Percentiles rank a stretch among this genome's conserved stretches.
Conservation (phyloP, 2,329 filamentous ascomycete genomes). For the Aotearoamyces nothofagi region DNA sequence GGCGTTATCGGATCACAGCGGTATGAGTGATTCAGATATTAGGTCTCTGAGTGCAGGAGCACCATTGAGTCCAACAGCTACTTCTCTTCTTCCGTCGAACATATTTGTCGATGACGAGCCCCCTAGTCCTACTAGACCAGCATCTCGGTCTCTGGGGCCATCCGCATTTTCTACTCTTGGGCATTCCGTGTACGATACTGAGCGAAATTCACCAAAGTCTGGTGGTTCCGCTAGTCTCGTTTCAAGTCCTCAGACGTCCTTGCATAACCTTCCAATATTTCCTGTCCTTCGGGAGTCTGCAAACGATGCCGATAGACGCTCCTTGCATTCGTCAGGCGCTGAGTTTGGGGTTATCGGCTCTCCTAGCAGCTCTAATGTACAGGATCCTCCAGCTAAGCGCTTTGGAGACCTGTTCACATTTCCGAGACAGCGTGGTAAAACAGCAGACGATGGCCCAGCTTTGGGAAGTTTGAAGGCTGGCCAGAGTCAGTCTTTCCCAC, state of each 20-base stretch:
- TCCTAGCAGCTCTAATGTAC: conserved; percentile 19
- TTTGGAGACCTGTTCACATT: conserved; percentile 41
- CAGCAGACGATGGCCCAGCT: conserved; percentile 44
- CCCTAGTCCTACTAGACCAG: conserved; percentile 22
- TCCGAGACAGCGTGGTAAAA: conserved; percentile 45
- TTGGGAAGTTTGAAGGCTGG: conserved; percentile 54
- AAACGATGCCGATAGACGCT: conserved; percentile 13
- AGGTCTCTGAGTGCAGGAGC: conserved; percentile 46
- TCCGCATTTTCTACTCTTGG: too few relatives aligned
- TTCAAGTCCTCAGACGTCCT: conserved; percentile 46
- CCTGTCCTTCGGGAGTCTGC: conserved; percentile 15
- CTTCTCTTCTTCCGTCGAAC: conserved; percentile 56
- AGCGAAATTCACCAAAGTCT: conserved; percentile 44
- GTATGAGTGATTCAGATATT: conserved; percentile 45
- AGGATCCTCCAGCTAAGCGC: conserved; percentile 30
- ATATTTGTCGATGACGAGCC: conserved; percentile 44
- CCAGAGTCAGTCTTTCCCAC: conserved; percentile 67
- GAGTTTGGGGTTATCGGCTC: conserved; percentile 17
- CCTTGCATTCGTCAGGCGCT: conserved; percentile 13
- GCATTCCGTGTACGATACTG: conserved; percentile 21
- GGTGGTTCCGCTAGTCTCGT: conserved; percentile 41
- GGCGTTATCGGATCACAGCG: conserved; percentile 18
- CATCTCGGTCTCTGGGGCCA: conserved; percentile 22
- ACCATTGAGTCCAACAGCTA: conserved; percentile 64
- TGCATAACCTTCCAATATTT: conserved; percentile 40